phyloP scores from a whole-genome alignment of 139 green algal species.

The Chlorella sp. region DNA sequence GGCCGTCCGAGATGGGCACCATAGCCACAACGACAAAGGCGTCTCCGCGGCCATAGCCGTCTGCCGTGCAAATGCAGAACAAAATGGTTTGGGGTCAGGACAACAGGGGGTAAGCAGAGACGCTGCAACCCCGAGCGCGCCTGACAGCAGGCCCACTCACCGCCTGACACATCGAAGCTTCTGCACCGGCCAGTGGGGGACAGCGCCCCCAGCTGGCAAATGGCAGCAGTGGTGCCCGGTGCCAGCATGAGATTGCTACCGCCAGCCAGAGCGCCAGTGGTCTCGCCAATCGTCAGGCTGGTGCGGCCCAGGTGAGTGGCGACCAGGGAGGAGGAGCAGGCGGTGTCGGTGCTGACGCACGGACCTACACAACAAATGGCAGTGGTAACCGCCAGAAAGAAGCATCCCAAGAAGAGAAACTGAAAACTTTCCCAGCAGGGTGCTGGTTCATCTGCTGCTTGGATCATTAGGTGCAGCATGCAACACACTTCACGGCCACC shows the following conservation, averaged over 20 bases:
- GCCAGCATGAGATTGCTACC: conserved; percentile 48
- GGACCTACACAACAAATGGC: too few relatives aligned
- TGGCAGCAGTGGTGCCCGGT: conserved; percentile 8
- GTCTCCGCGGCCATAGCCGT: conserved; percentile 69
- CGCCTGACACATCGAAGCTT: conserved; percentile 55
- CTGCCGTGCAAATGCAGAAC: too few relatives aligned
- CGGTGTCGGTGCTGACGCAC: conserved; percentile 58
- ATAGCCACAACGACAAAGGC: conserved; percentile 12
- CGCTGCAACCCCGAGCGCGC: too few relatives aligned
- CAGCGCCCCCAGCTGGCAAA: conserved; percentile 32
- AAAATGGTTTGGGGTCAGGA: too few relatives aligned
- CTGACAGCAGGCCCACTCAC: too few relatives aligned
- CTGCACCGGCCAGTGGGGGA: conserved; percentile 55
- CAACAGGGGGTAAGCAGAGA: too few relatives aligned
- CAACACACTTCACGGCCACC: too few relatives aligned
- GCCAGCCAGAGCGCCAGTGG: conserved; percentile 17
- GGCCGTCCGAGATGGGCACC: not conserved
- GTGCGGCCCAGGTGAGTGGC: conserved; percentile 36
- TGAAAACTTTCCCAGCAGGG: too few relatives aligned
- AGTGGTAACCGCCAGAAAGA: too few relatives aligned
- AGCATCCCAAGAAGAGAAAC: too few relatives aligned
- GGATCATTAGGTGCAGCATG: too few relatives aligned
- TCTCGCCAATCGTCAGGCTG: conserved; percentile 20
- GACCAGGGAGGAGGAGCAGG: conserved; percentile 63
- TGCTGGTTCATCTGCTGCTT: too few relatives aligned